Conservation (phyloP, 768 basidiomycete genomes). For the Inosperma sp. region DNA sequence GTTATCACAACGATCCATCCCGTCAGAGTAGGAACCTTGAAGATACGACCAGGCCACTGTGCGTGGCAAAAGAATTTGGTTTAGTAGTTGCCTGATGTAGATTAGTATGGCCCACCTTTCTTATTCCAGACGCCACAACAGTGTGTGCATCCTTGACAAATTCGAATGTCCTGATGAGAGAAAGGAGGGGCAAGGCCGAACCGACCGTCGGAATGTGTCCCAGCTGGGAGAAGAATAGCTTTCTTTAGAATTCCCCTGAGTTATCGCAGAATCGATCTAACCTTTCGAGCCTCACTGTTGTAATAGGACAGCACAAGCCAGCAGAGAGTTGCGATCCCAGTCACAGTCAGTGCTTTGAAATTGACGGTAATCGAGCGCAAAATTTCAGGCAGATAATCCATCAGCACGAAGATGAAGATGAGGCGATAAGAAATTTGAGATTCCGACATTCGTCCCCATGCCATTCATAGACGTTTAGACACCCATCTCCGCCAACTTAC, state of each 20-base stretch:
- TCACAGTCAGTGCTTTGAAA: background rate
- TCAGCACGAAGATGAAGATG: no score
- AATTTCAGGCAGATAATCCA: background rate
- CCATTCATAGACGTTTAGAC: no score
- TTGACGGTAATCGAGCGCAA: background rate
- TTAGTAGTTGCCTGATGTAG: background rate
- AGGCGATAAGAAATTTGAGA: no score
- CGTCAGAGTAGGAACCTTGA: conserved; percentile 4
- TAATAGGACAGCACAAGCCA: background rate
- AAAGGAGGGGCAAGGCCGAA: conserved; percentile 29
- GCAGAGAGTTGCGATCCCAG: background rate
- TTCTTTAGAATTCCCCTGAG: background rate
- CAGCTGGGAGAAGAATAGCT: conserved; percentile 12
- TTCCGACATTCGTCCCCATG: no score
- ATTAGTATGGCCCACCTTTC: conserved; percentile 28
- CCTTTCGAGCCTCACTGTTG: background rate
- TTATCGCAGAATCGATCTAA: background rate
- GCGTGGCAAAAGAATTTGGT: background rate
- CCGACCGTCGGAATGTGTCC: conserved; percentile 36
- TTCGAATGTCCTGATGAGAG: conserved; percentile 26
- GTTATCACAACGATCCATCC: conserved; percentile 39
- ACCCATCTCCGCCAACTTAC: no score
- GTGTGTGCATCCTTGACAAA: conserved; percentile 22
- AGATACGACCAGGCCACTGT: conserved; percentile 7
- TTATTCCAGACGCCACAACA: conserved; percentile 32